A percentile compares a stretch with the other conserved stretches of the same genome.
Conservation (phyloP, 176 grass and related monocot species). For the Alloteropsis semialata region DNA sequence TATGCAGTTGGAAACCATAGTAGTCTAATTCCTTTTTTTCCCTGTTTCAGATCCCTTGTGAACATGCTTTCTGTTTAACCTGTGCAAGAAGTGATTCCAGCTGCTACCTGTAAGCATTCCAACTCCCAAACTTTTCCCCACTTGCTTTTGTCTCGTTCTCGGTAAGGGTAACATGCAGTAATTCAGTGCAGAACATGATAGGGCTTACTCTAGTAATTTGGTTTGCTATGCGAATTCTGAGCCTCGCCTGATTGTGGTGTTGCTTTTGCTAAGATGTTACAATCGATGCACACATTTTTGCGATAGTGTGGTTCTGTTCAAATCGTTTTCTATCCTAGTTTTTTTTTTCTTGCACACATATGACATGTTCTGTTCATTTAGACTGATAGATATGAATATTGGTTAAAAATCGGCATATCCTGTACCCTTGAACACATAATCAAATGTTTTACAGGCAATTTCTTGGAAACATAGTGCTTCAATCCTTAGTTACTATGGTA, state of each 20-base stretch:
- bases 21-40: neutral
- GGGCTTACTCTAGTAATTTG: neutral
- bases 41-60: constrained; percentile 73
- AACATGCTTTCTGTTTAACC: constrained; percentile 92
- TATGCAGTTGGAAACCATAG: neutral
- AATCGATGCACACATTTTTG: constrained; percentile 18
- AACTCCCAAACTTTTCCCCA: neutral
- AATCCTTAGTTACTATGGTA: neutral
- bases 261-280: neutral
- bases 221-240: neutral
- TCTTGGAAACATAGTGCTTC: neutral
- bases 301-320: constrained; percentile 6
- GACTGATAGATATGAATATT: neutral
- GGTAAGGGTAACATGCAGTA: neutral
- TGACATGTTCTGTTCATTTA: constrained; percentile 3
- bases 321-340: neutral
- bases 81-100: constrained; percentile 95
- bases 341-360: neutral
- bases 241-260: neutral
- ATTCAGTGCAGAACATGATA: neutral
- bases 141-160: neutral
- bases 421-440: neutral
- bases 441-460: constrained; percentile 5
- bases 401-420: neutral
- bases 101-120: constrained; percentile 87